A percentile compares a stretch with the other conserved stretches of the same genome.
These are phyloP conservation scores for Cryphonectria nitschkei DNA, from an alignment of 2,329 filamentous ascomycete species.

Conservation along the genomic window DNA sequence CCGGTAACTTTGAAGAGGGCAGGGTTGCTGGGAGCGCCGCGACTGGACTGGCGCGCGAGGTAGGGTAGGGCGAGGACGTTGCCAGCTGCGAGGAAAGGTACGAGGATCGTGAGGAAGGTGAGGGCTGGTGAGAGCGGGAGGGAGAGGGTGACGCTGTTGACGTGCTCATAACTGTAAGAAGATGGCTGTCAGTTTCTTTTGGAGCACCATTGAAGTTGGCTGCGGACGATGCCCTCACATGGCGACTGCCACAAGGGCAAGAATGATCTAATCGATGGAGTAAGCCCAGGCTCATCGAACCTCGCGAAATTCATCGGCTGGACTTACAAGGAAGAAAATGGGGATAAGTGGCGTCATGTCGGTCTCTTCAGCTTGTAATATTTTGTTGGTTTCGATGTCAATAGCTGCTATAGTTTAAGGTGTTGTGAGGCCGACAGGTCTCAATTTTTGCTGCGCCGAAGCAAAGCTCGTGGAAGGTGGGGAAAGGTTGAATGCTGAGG, in stretches of 20 bases:
- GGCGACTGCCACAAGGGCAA: constrained; percentile 33
- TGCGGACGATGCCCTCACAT: constrained; percentile 24
- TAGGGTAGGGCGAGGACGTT: constrained; percentile 43
- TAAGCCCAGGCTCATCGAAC: not conserved
- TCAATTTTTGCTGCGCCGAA: not conserved
- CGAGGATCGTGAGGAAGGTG: constrained; percentile 44
- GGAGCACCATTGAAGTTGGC: not conserved
- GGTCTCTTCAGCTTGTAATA: not conserved
- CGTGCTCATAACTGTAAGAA: constrained; percentile 43
- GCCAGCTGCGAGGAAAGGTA: constrained; percentile 45
- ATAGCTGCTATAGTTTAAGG: not conserved
- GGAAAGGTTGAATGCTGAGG: not conserved
- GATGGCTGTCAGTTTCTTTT: constrained; percentile 16
- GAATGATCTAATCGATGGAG: constrained; percentile 29
- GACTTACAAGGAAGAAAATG: not conserved
- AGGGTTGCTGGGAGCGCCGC: constrained; percentile 17
- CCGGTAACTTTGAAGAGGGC: constrained; percentile 32
- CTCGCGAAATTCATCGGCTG: not conserved
- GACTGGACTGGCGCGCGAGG: constrained; percentile 35
- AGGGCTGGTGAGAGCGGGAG: constrained; percentile 44
- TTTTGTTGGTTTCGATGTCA: not conserved
- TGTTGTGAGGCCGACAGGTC: no score
- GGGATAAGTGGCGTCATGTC: not conserved
- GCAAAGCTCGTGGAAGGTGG: not conserved
- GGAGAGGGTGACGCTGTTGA: constrained; percentile 44